Evolutionary conservation across 306 rosid species (phyloP).

Genomic region (Begonia loranthoides): DNA sequence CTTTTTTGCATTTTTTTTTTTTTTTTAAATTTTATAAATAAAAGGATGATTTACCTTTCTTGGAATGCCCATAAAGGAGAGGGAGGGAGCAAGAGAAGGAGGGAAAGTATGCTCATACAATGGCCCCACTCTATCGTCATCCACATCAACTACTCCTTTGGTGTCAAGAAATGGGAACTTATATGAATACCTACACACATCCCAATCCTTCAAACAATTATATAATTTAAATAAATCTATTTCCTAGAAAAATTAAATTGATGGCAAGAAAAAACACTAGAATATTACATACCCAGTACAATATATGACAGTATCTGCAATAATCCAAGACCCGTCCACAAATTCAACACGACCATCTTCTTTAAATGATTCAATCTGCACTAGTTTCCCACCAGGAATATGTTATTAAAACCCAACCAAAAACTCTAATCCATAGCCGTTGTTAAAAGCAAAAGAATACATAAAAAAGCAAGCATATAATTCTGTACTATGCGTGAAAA

Average conservation of each 20-base stretch:
- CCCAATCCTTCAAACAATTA: slow-evolving; percentile 17
- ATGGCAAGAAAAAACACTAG: neutral
- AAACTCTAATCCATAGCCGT: no score
- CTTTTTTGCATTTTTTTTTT: no score
- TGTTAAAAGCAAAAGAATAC: no score
- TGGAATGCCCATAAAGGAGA: slow-evolving; percentile 77
- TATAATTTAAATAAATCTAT: neutral
- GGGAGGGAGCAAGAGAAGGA: slow-evolving; percentile 86
- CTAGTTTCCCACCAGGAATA: no score
- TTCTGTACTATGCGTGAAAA: no score
- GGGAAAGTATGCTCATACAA: slow-evolving; percentile 94
- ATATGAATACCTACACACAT: slow-evolving; percentile 67
- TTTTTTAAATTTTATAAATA: neutral
- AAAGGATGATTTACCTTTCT: slow-evolving; percentile 40
- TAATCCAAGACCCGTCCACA: slow-evolving; percentile 49
- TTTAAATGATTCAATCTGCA: slow-evolving; percentile 68
- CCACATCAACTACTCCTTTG: slow-evolving; percentile 77
- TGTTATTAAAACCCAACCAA: no score
- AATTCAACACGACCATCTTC: slow-evolving; percentile 70
- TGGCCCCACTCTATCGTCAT: slow-evolving; percentile 90
- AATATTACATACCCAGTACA: slow-evolving; percentile 62
- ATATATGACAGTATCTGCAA: slow-evolving; percentile 61
- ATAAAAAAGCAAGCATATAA: no score
- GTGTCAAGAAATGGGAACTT: slow-evolving; percentile 92
- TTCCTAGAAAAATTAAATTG: neutral